Evolutionary conservation across 2,329 filamentous ascomycete genomes (phyloP).

Genomic region (Neurospora crassa): DNA sequence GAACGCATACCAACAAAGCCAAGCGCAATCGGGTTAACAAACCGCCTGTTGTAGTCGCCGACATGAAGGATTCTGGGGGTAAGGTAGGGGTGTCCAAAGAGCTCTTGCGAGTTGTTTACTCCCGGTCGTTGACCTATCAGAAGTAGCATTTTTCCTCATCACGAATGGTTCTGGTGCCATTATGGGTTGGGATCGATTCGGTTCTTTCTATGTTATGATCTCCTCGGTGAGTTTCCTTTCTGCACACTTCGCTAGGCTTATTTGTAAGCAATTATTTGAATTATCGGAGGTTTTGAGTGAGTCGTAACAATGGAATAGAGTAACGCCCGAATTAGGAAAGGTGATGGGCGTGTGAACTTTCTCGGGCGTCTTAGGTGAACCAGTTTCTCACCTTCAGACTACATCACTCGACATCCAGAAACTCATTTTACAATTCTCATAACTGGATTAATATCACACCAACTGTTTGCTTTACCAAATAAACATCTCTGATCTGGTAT

Average conservation of each 20-base stretch:
- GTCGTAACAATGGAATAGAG: background rate
- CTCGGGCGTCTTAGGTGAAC: background rate
- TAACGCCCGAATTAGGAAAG: background rate
- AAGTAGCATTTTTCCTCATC: conserved; percentile 26
- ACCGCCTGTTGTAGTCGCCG: conserved; percentile 26
- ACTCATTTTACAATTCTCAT: background rate
- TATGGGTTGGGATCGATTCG: conserved; percentile 1
- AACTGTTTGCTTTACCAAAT: background rate
- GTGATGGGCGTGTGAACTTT: background rate
- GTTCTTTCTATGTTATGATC: conserved; percentile 2
- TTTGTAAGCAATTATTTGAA: background rate
- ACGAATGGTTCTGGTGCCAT: conserved; percentile 1
- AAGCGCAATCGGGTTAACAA: conserved; percentile 28
- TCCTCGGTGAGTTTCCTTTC: background rate
- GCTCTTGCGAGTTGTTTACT: conserved; percentile 29
- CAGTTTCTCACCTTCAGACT: background rate
- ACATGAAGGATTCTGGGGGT: conserved; percentile 27
- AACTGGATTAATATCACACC: background rate
- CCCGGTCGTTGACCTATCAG: conserved; percentile 22
- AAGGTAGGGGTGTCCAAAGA: conserved; percentile 32
- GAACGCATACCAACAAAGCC: conserved; percentile 25
- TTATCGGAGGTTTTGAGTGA: background rate
- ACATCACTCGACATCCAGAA: background rate
- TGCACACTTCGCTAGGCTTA: background rate
- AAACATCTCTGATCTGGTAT: background rate